Percentiles rank a stretch among this genome's conserved stretches.
Evolutionary conservation across 164 flowering plant genomes (phyloP).

Genomic region (Macadamia integrifolia): DNA sequence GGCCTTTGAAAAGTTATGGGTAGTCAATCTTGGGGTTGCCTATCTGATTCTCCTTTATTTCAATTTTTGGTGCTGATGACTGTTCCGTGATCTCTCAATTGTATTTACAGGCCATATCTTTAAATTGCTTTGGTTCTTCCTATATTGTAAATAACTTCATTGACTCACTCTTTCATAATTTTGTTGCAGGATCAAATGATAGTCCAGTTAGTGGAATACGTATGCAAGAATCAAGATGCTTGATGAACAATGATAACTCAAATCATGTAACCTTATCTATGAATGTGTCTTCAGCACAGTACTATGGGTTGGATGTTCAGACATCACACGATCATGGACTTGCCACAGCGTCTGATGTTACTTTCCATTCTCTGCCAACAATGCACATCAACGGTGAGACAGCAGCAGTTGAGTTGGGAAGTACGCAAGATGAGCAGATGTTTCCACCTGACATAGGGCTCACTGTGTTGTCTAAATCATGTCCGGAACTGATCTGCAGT

Average conservation of each 20-base stretch:
- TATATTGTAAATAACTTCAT: neutral
- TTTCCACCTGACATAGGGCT: conserved; percentile 18
- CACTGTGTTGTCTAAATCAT: conserved; percentile 30
- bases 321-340: conserved; percentile 21
- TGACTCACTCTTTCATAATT: no score
- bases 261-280: conserved; percentile 8
- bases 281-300: conserved; percentile 21
- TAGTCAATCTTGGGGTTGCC: neutral
- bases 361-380: conserved; percentile 43
- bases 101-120: neutral
- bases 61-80: no score
- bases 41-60: no score
- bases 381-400: conserved; percentile 35
- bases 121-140: neutral
- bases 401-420: conserved; percentile 8
- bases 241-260: conserved; percentile 18
- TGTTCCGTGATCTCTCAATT: no score
- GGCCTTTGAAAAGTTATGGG: no score
- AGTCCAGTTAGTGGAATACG: conserved; percentile 28
- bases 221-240: conserved; percentile 22
- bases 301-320: conserved; percentile 7
- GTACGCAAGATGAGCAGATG: conserved; percentile 12
- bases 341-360: conserved; percentile 30
- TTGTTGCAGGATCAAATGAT: conserved; percentile 12
- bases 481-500: conserved; percentile 32